Conservation (phyloP, 768 basidiomycete species). For the Chalciporus pseudorubinellus region DNA sequence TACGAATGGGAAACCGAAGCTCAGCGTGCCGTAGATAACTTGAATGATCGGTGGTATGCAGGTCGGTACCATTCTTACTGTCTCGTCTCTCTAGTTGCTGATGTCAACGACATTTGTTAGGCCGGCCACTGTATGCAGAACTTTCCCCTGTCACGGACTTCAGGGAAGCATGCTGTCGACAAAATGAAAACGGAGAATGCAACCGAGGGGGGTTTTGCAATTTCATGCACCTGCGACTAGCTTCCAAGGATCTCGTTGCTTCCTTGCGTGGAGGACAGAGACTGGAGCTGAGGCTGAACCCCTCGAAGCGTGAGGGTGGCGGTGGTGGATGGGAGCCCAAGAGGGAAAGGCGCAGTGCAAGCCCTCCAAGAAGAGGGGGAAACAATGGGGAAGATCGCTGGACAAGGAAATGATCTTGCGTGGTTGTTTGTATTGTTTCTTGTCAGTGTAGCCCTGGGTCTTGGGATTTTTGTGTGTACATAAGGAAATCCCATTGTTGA, state of each 20-base stretch:
- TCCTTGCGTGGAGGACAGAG: constrained; percentile 81
- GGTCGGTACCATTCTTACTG: constrained; percentile 42
- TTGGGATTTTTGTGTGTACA: neutral
- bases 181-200: constrained; percentile 98
- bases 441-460: neutral
- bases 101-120: constrained; percentile 37
- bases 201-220: constrained; percentile 98
- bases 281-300: constrained; percentile 75
- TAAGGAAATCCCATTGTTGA: neutral
- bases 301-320: constrained; percentile 57
- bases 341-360: constrained; percentile 71
- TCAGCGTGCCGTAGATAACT: constrained; percentile 83
- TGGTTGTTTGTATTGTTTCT: no score
- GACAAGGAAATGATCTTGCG: constrained; percentile 51
- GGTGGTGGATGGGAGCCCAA: constrained; percentile 88
- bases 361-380: constrained; percentile 61
- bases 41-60: constrained; percentile 98
- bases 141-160: constrained; percentile 98
- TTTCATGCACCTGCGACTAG: constrained; percentile 94
- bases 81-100: constrained; percentile 1
- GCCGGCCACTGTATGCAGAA: constrained; percentile 94
- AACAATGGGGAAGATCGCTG: constrained; percentile 73
- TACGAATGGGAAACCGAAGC: constrained; percentile 99
- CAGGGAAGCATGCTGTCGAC: constrained; percentile 96
- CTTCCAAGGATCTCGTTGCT: constrained; percentile 79